Base-by-base conservation (phyloP, 352 stramenopile species). In the Globisporangium nodosum region DNA sequence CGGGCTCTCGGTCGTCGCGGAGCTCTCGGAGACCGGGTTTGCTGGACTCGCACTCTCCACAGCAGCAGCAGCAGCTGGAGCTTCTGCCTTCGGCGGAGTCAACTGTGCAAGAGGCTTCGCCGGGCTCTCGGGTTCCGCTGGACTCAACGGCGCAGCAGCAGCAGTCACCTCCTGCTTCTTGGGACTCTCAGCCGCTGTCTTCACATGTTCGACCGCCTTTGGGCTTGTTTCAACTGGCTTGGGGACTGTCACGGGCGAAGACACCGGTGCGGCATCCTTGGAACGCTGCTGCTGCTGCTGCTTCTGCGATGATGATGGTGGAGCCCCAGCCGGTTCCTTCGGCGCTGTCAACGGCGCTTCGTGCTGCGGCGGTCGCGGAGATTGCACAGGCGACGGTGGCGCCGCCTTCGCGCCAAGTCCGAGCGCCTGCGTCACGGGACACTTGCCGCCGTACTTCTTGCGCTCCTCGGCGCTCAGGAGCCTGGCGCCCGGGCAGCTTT, bases 391-490 rank as follows among this genome's bases (percentile, higher is more conserved):
- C 8, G 52, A 18, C 24, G 15, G 13, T 5, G 40, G 13, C 16
- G 40, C 0, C 13, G 40, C 40, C 3, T 11, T 37, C 20, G 8
- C 47, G 5, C 70, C 63, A 11, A 65, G 42, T 15, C 52, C 47
- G 40, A 84, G 46, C 56, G 66, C 61, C 48, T 70, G 66, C 3
- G 71, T 76, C 58, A 77, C 71, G 3, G 71, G 71, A 40, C 69
- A 81, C 16, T 67, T 68, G n/a, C 67, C 71, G 16, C 69, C 67
- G 18, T 74, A 65, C 43, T 69, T 66, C 51, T 77, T 76, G 37
- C 77, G 61, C 33, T 66, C 55, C 13, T 65, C 62, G 24, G 63
- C 64, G 58, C 42, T 73, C 65, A 73, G 15, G 21, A 72, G 58
- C 16, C 52, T 64, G 21, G 60, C 61, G 47, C 67, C 71, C 27